Evolutionary conservation across 257 asterid species (phyloP).

Genomic region (Solanum megistacrolobum): DNA sequence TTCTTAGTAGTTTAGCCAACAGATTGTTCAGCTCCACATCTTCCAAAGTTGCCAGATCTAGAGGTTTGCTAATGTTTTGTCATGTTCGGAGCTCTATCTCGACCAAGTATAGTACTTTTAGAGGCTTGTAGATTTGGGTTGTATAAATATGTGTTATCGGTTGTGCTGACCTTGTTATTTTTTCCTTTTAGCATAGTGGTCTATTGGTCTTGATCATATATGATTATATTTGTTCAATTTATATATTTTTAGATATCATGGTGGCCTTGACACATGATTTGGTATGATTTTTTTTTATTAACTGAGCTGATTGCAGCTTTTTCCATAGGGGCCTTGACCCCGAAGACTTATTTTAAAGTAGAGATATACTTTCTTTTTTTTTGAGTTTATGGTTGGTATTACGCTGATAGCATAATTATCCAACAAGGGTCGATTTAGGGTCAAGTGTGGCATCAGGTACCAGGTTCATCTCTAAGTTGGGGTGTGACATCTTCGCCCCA

Average conservation of each 20-base stretch:
- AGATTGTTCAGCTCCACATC: not conserved
- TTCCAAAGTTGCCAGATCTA: too few relatives aligned
- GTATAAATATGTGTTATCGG: not conserved
- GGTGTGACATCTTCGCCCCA: not conserved
- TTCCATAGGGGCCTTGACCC: not conserved
- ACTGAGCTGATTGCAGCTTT: not conserved
- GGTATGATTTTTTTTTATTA: not conserved
- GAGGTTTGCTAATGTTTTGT: not conserved
- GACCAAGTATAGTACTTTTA: not conserved
- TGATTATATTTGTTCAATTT: too few relatives aligned
- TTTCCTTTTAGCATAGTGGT: too few relatives aligned
- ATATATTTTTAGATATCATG: not conserved
- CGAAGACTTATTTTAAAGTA: not conserved
- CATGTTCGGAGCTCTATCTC: not conserved
- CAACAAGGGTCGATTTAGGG: not conserved
- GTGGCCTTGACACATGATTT: not conserved
- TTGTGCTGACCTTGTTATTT: not conserved
- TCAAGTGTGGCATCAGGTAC: not conserved
- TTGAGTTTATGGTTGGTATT: not conserved
- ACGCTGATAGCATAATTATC: not conserved
- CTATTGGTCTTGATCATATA: not conserved
- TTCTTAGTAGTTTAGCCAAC: not conserved
- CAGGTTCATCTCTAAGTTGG: not conserved
- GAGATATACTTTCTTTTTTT: not conserved
- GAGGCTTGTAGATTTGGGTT: not conserved